Evolutionary conservation across 768 basidiomycete species (phyloP).

Genomic region (Pleurotus citrinopileatus): DNA sequence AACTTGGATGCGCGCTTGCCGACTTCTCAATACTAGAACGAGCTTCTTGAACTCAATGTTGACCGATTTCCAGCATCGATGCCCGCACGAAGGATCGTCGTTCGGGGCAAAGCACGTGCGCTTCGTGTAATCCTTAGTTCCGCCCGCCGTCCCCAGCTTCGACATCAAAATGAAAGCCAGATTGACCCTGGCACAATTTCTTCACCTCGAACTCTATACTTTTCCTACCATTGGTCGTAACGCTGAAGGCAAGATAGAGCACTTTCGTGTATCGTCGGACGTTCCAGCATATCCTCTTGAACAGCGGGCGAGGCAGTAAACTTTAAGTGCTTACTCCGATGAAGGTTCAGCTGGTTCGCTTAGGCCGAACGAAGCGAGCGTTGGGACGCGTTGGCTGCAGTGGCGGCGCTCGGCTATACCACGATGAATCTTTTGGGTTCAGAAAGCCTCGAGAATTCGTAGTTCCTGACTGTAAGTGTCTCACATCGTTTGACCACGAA

Average conservation of each 20-base stretch:
- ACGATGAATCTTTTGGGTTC: constrained; percentile 81
- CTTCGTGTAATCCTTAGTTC: neutral
- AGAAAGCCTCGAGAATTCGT: constrained; percentile 59
- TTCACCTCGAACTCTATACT: no score
- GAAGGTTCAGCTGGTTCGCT: neutral
- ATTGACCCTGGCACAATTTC: neutral
- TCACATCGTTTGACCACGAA: neutral
- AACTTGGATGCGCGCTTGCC: no score
- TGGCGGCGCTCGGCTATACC: constrained; percentile 40
- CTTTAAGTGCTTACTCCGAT: neutral
- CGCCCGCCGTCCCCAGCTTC: neutral
- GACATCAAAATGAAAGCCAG: neutral
- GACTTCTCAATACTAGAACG: no score
- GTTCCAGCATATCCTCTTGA: no score
- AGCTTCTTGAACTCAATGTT: no score
- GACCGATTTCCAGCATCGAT: no score
- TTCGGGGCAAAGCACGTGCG: constrained; percentile 7
- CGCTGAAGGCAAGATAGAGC: no score
- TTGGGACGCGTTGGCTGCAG: neutral
- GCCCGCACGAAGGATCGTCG: neutral
- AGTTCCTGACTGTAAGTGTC: constrained; percentile 67
- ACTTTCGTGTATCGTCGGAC: no score
- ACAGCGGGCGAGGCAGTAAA: neutral
- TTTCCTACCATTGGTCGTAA: no score
- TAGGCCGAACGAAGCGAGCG: neutral